Evolutionary conservation across 495 filamentous ascomycete species (phyloP), one percentile per base, ranked within the genome.

Genomic region (Podospora tetraspora): DNA sequence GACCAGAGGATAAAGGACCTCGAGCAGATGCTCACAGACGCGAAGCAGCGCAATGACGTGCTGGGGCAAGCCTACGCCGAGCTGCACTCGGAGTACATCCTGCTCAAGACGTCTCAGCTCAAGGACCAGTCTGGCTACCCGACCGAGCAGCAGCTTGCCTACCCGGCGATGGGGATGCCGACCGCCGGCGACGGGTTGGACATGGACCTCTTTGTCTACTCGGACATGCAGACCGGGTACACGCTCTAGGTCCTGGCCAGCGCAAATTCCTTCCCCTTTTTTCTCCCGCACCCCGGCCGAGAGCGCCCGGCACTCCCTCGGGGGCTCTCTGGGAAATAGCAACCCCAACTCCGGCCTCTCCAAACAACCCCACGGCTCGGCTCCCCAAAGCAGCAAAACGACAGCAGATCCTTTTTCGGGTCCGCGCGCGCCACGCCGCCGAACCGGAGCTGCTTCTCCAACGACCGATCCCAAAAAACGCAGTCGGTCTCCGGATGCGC

Each of bases 1-100:
- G 92, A 95, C 73, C 86, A 90, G 57, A 88, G 91, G 68, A 91
- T 94, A 66, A 88, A 88, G 75, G 91, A 94, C 65, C 88, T 95
- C 10, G 91, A 94, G 79, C 81, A 88, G 59, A 90, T 92, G 79
- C 89, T 94, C 71, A 84, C 77, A 71, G 84, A 84, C 16, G 77
- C 82, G 59, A 79, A 84, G 69, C 75, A 80, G 58, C 78, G 77
- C 69, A 80, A 80, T 66, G 77, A 82, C 27, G 74, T 75, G 56
- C 79, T 82, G 32, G 74, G 75, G 66, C 78, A 81, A 43, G 79
- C 79, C 56, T 82, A 81, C 68, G 73, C 76, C 13, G 66, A 68
- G 25, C 77, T 82, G 52, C 79, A 81, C 66, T 70, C 77, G 32
- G 79, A 81, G 65, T 81, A 81, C 71, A 68, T 80, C 30, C 63